These are phyloP conservation scores for Saccharomycopsis hybrid DNA, from an alignment of 1,139 yeast species.

Conservation along the genomic window DNA sequence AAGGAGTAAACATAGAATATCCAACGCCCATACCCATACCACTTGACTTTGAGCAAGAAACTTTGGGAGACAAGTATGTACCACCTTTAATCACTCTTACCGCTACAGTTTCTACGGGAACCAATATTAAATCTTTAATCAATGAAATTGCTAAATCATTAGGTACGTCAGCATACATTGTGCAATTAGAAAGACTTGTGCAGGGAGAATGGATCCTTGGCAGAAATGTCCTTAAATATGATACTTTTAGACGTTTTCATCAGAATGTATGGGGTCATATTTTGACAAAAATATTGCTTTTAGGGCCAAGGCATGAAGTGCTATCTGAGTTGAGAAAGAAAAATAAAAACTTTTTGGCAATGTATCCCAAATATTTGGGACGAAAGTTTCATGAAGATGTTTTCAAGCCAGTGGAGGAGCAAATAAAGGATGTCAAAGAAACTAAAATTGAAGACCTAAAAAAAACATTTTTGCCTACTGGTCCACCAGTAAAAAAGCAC, in stretches of 20 bases:
- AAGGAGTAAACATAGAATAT: slow-evolving; percentile 27
- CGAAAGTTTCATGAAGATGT: too few species aligned
- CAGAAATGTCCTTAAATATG: slow-evolving; percentile 53
- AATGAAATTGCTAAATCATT: slow-evolving; percentile 85
- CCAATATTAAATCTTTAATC: slow-evolving; percentile 83
- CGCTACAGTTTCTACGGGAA: slow-evolving; percentile 87
- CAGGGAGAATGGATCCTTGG: slow-evolving; percentile 83
- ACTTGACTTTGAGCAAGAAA: slow-evolving; percentile 26
- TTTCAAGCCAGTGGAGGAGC: too few species aligned
- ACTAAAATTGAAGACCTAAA: too few species aligned
- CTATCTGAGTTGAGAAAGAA: too few species aligned
- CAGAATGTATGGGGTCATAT: slow-evolving; percentile 67
- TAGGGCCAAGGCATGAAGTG: too few species aligned
- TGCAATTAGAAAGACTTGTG: slow-evolving; percentile 59
- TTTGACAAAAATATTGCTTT: slow-evolving; percentile 38
- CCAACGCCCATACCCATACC: slow-evolving; percentile 30
- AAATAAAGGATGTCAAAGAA: too few species aligned
- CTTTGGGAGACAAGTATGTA: slow-evolving; percentile 30
- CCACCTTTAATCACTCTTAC: slow-evolving; percentile 68
- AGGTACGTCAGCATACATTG: slow-evolving; percentile 86
- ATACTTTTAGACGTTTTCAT: slow-evolving; percentile 53
- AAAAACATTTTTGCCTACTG: too few species aligned
- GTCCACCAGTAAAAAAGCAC: too few species aligned
- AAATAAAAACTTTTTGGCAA: too few species aligned
- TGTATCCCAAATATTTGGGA: too few species aligned